Evolutionary conservation across 1,139 yeast genomes (phyloP).

Genomic region (Candida pseudoviswanathii): DNA sequence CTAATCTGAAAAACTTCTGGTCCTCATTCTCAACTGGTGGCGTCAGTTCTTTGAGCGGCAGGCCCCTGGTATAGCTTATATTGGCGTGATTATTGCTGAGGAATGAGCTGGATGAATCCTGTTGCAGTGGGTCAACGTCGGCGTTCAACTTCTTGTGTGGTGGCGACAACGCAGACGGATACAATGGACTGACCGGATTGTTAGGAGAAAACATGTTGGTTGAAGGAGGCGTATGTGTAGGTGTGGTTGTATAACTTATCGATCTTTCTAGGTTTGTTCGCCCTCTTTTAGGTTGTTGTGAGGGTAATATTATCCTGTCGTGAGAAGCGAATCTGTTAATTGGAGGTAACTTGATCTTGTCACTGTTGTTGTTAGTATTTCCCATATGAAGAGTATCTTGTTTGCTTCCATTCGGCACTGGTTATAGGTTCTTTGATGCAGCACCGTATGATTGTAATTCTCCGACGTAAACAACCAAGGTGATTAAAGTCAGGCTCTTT

Average conservation of each 20-base stretch:
- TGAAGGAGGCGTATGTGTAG: not conserved
- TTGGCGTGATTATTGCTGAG: constrained; percentile 12
- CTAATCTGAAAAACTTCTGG: constrained; percentile 42
- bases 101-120: constrained; percentile 5
- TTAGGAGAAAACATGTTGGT: constrained; percentile 15
- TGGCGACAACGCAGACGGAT: constrained; percentile 11
- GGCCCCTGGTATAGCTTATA: constrained; percentile 15
- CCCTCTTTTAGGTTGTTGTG: constrained; percentile 10
- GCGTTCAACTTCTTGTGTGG: constrained; percentile 6
- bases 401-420: not conserved
- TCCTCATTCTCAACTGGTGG: constrained; percentile 32
- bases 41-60: constrained; percentile 5
- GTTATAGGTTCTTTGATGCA: not conserved
- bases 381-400: not conserved
- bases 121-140: not conserved
- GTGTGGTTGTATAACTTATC: constrained; percentile 1
- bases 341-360: not conserved
- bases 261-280: constrained; percentile 1
- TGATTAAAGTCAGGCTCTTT: too few species aligned
- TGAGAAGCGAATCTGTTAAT: constrained; percentile 6
- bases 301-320: constrained; percentile 8
- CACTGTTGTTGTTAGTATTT: constrained; percentile 1
- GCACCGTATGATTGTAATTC: not conserved
- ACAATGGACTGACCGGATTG: constrained; percentile 14
- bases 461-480: not conserved